These are phyloP conservation scores for Pisolithus tinctorius DNA, from an alignment of 768 basidiomycete genomes.

Conservation along the genomic window DNA sequence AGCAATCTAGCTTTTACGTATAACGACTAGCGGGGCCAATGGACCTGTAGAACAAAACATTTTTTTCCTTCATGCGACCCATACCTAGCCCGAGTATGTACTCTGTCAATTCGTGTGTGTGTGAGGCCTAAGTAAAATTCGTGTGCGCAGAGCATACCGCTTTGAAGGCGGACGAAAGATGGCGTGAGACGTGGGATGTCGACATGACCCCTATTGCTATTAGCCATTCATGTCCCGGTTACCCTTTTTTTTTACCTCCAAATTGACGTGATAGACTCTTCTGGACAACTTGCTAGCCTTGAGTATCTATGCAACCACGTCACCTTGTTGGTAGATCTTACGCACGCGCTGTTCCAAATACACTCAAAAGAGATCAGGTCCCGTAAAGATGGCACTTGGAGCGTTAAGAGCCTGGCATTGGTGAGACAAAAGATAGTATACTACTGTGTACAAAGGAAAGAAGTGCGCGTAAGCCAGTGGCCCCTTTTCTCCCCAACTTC, in stretches of 20 bases:
- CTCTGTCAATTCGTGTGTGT: too few species aligned
- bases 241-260: too few species aligned
- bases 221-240: too few species aligned
- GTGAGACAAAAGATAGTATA: not conserved
- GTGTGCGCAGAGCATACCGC: too few species aligned
- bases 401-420: not conserved
- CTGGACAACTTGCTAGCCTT: too few species aligned
- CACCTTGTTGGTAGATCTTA: conserved; percentile 53
- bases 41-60: not conserved
- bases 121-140: too few species aligned
- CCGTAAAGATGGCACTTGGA: not conserved
- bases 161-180: too few species aligned
- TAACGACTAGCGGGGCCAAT: conserved; percentile 4
- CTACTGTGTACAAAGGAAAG: not conserved
- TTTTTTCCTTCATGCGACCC: not conserved
- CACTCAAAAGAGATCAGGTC: conserved; percentile 36
- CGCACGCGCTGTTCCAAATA: conserved; percentile 56
- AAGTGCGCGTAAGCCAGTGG: conserved; percentile 22
- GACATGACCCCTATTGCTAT: too few species aligned
- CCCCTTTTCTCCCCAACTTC: conserved; percentile 25
- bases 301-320: conserved; percentile 21
- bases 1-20: conserved; percentile 31
- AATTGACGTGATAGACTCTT: too few species aligned
- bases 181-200: too few species aligned
- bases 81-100: too few species aligned